phyloP scores from a whole-genome alignment of 2,329 filamentous ascomycete genomes.

The Neofusicoccum ribis region DNA sequence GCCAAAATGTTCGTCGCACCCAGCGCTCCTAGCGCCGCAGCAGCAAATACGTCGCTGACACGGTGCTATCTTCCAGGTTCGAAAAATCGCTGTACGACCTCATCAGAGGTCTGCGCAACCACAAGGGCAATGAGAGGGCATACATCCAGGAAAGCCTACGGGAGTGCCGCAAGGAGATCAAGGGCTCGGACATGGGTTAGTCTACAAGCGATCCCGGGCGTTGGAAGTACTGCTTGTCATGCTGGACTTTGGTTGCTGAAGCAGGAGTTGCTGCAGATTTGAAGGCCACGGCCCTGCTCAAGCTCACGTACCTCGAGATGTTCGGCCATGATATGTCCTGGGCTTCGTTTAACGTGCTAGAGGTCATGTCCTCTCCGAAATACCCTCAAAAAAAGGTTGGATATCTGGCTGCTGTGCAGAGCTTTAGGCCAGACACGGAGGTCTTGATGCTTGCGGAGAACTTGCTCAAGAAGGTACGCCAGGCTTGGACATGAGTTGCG shows the following conservation, averaged over 20 bases:
- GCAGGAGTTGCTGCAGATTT: slow-evolving; percentile 60
- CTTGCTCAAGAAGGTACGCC: slow-evolving; percentile 81
- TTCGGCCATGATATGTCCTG: slow-evolving; percentile 99
- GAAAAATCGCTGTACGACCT: slow-evolving; percentile 99
- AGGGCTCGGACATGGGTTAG: slow-evolving; percentile 79
- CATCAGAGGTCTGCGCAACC: slow-evolving; percentile 90
- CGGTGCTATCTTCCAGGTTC: slow-evolving; percentile 64
- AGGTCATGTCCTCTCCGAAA: slow-evolving; percentile 97
- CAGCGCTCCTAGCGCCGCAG: neutral
- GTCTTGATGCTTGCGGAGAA: slow-evolving; percentile 98
- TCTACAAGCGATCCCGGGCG: slow-evolving; percentile 43
- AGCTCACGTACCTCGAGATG: slow-evolving; percentile 98
- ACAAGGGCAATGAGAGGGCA: slow-evolving; percentile 92
- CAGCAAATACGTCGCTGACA: neutral
- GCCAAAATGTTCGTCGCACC: neutral
- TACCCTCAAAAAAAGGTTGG: slow-evolving; percentile 94
- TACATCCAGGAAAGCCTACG: slow-evolving; percentile 92
- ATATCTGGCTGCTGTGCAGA: slow-evolving; percentile 93
- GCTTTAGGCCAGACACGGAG: slow-evolving; percentile 91
- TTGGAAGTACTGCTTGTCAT: neutral
- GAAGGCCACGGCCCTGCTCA: slow-evolving; percentile 93
- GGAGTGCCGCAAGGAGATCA: slow-evolving; percentile 93
- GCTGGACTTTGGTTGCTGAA: slow-evolving; percentile 10
- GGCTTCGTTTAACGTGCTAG: slow-evolving; percentile 96
- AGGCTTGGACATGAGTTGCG: neutral